Conservation (phyloP, 257 asterid species). For the Solanum chilense region DNA sequence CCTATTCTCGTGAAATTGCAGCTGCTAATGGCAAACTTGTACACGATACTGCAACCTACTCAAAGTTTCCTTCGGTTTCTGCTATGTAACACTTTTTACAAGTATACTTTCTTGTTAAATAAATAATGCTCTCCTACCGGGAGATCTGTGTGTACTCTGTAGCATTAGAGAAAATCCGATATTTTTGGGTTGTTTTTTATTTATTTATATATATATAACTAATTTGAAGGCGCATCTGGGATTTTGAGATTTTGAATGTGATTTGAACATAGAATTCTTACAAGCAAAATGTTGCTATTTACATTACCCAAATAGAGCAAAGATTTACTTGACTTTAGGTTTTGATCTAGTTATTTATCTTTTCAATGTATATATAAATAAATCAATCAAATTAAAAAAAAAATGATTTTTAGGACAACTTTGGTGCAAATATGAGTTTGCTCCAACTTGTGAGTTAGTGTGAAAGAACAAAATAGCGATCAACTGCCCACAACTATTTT, state of each 20-base stretch:
- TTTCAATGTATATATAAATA: neutral
- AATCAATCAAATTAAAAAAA: neutral
- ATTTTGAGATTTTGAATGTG: neutral
- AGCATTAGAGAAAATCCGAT: neutral
- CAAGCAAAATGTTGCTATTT: neutral
- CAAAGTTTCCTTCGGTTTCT: neutral
- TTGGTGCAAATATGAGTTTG: neutral
- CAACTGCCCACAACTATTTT: neutral
- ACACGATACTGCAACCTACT: slow-evolving; percentile 11
- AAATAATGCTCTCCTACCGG: neutral
- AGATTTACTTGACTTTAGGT: too few species aligned
- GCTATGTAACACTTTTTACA: neutral
- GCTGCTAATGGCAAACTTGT: slow-evolving; percentile 34
- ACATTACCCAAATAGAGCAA: too few species aligned
- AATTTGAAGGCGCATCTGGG: neutral
- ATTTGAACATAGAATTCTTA: neutral
- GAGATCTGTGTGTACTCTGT: neutral
- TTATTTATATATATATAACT: neutral
- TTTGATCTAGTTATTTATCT: too few species aligned
- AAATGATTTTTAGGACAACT: too few species aligned
- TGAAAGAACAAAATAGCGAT: neutral
- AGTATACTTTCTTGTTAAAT: neutral
- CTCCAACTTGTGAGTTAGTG: neutral
- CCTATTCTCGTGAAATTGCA: slow-evolving; percentile 31
- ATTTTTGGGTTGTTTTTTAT: neutral